Conservation (phyloP, 805 yeast genomes). For the Zygosaccharomyces lentus region DNA sequence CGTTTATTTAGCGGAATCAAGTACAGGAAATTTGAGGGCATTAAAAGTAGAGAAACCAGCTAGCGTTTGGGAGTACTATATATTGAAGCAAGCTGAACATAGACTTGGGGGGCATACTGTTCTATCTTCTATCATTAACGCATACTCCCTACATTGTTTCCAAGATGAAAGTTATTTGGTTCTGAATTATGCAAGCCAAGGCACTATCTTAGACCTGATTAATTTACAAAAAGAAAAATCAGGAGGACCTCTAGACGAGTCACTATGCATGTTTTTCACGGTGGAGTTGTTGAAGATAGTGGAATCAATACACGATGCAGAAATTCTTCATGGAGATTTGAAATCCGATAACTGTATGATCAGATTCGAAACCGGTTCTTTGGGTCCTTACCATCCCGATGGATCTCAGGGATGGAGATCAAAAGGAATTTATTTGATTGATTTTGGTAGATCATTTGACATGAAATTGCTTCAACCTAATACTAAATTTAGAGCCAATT, state of each 20-base stretch:
- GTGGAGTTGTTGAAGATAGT: conserved; percentile 58
- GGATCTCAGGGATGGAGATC: conserved; percentile 45
- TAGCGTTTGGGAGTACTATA: conserved; percentile 77
- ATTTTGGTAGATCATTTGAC: conserved; percentile 80
- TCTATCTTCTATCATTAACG: conserved; percentile 44
- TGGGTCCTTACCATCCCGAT: conserved; percentile 33
- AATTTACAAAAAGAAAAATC: conserved; percentile 41
- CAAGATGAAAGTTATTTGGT: conserved; percentile 66
- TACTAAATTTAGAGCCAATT: conserved; percentile 53
- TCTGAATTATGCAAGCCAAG: conserved; percentile 61
- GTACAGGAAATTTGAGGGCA: conserved; percentile 54
- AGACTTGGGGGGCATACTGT: conserved; percentile 33
- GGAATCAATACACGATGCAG: conserved; percentile 56
- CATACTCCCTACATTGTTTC: conserved; percentile 50
- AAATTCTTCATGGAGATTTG: conserved; percentile 78
- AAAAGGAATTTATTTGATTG: conserved; percentile 62
- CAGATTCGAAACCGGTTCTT: conserved; percentile 38
- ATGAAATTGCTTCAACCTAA: conserved; percentile 48
- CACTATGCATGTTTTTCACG: conserved; percentile 56
- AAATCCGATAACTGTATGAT: conserved; percentile 86
- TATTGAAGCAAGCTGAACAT: conserved; percentile 52
- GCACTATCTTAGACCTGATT: conserved; percentile 67
- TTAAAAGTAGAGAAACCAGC: conserved; percentile 70
- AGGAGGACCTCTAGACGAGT: conserved; percentile 49
- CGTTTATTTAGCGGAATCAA: conserved; percentile 66